Percentiles rank a stretch among this genome's conserved stretches.
These are phyloP conservation scores for Neofusicoccum kwambonambiense DNA, from an alignment of 2,329 filamentous ascomycete genomes.

Conservation along the genomic window DNA sequence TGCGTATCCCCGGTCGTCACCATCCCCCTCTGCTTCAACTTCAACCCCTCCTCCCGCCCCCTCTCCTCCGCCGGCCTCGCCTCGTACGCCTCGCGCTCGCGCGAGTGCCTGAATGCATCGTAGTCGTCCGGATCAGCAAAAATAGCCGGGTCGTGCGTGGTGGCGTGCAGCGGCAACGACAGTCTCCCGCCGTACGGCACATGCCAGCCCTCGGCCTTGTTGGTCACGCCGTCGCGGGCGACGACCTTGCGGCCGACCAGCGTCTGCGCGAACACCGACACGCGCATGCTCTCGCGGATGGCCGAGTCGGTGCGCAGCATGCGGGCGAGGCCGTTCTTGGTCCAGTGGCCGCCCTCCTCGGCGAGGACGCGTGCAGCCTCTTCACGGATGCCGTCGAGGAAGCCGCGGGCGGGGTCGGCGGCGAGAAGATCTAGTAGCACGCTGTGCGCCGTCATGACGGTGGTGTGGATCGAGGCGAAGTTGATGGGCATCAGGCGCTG, in stretches of 20 bases:
- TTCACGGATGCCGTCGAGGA: conserved; percentile 13
- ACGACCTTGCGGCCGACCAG: conserved; percentile 29
- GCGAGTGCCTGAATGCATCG: conserved; percentile 33
- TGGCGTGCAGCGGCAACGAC: conserved; percentile 1
- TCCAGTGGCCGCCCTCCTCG: conserved; percentile 19
- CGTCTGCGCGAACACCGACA: conserved; percentile 25
- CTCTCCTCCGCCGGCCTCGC: neutral
- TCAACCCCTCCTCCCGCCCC: neutral
- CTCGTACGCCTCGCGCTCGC: conserved; percentile 22
- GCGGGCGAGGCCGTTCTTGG: conserved; percentile 25
- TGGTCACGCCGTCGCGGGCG: conserved; percentile 25
- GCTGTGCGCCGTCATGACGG: conserved; percentile 51
- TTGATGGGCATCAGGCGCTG: conserved; percentile 56
- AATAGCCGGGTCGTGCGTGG: conserved; percentile 38
- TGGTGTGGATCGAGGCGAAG: conserved; percentile 61
- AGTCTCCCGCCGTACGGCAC: conserved; percentile 26
- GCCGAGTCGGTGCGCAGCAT: conserved; percentile 29
- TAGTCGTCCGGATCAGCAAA: conserved; percentile 28
- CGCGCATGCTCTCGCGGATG: conserved; percentile 33
- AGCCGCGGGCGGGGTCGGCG: conserved; percentile 23
- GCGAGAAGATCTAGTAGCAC: conserved; percentile 20
- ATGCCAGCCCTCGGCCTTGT: conserved; percentile 25
- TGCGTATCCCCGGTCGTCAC: conserved; percentile 27
- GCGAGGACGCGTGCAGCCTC: neutral
- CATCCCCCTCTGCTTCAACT: conserved; percentile 21